phyloP scores from a whole-genome alignment of 1,139 yeast genomes.

The Yamadazyma aaseri region DNA sequence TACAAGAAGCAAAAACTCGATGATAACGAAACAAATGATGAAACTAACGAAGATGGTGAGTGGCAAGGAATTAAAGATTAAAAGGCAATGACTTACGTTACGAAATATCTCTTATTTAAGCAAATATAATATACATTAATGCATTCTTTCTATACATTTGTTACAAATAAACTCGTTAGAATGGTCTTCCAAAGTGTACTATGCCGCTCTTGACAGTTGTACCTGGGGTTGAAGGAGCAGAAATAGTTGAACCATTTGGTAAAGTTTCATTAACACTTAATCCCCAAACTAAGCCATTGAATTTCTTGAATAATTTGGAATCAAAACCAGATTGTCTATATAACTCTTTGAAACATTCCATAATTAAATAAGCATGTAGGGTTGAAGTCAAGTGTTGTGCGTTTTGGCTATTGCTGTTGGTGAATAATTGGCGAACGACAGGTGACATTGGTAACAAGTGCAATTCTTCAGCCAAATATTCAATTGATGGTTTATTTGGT shows the following conservation, averaged over 20 bases:
- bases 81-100: slow-evolving; percentile 5
- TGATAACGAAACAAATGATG: slow-evolving; percentile 14
- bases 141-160: slow-evolving; percentile 8
- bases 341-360: slow-evolving; percentile 58
- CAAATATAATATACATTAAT: slow-evolving; percentile 10
- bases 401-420: slow-evolving; percentile 28
- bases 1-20: slow-evolving; percentile 19
- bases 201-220: slow-evolving; percentile 28
- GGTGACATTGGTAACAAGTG: slow-evolving; percentile 53
- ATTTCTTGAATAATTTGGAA: slow-evolving; percentile 35
- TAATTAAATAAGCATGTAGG: slow-evolving; percentile 53
- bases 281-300: slow-evolving; percentile 57
- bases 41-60: slow-evolving; percentile 16
- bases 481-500: slow-evolving; percentile 45
- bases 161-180: slow-evolving; percentile 12
- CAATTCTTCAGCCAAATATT: slow-evolving; percentile 56
- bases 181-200: slow-evolving; percentile 36
- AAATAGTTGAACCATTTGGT: slow-evolving; percentile 18
- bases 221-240: slow-evolving; percentile 22
- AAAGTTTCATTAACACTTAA: slow-evolving; percentile 24
- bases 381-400: slow-evolving; percentile 47
- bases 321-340: slow-evolving; percentile 44
- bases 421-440: slow-evolving; percentile 49
- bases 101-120: slow-evolving; percentile 6
- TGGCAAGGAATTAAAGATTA: slow-evolving; percentile 24